These are phyloP conservation scores for Dalbergia cochinchinensis DNA, from an alignment of 306 rosid species.

Conservation along the genomic window DNA sequence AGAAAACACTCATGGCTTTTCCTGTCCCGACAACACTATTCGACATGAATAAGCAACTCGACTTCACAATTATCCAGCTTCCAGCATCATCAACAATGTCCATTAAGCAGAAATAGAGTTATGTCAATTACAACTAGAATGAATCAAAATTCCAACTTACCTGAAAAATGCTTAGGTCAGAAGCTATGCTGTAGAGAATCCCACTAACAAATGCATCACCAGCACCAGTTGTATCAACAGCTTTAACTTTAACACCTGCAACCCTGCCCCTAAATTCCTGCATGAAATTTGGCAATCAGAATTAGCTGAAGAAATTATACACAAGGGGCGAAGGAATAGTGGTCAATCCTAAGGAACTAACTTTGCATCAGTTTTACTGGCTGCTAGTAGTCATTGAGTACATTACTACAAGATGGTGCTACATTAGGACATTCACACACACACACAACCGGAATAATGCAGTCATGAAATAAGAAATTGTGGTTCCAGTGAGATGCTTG, in stretches of 20 bases:
- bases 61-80: slow-evolving; percentile 6
- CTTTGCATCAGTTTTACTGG: background rate
- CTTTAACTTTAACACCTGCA: slow-evolving; percentile 70
- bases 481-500: slow-evolving; percentile 5
- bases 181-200: slow-evolving; percentile 69
- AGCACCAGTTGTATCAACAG: slow-evolving; percentile 96
- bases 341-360: background rate
- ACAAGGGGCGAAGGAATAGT: background rate
- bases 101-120: background rate
- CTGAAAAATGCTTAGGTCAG: slow-evolving; percentile 66
- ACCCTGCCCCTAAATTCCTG: slow-evolving; percentile 89
- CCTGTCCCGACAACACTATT: slow-evolving; percentile 1
- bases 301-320: slow-evolving; percentile 1
- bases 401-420: background rate
- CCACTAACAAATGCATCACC: slow-evolving; percentile 98
- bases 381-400: slow-evolving; percentile 11
- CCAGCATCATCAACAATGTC: background rate
- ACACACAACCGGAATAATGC: background rate
- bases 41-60: background rate
- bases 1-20: background rate
- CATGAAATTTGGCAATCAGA: slow-evolving; percentile 37
- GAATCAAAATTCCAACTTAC: slow-evolving; percentile 46
- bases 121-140: slow-evolving; percentile 15
- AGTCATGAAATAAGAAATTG: slow-evolving; percentile 18
- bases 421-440: background rate